Evolutionary conservation across 306 rosid genomes (phyloP).

Genomic region (Comarum palustre): DNA sequence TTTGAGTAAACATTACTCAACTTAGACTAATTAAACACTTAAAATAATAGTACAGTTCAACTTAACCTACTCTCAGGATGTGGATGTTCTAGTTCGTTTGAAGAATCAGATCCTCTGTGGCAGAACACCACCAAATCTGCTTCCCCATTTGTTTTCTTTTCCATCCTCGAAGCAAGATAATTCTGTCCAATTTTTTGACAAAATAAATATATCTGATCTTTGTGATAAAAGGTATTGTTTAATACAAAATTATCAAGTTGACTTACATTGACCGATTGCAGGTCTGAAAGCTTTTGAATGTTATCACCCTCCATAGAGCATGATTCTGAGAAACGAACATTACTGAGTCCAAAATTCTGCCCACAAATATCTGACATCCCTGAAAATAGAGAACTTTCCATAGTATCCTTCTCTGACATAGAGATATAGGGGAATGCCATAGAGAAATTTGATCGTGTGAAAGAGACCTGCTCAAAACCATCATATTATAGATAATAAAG

Average conservation of each 20-base stretch:
- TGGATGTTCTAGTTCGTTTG: conserved; percentile 34
- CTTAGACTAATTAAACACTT: conserved; percentile 8
- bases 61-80: conserved; percentile 63
- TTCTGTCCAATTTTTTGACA: conserved; percentile 45
- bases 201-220: conserved; percentile 31
- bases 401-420: conserved; percentile 56
- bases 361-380: conserved; percentile 80
- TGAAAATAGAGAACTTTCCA: conserved; percentile 59
- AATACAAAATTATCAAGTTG: conserved; percentile 23
- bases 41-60: conserved; percentile 12
- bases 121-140: conserved; percentile 76
- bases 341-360: conserved; percentile 48
- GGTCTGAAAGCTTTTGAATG: conserved; percentile 37
- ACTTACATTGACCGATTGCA: conserved; percentile 69
- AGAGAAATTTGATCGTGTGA: conserved; percentile 71
- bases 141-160: conserved; percentile 46
- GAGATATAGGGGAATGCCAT: conserved; percentile 88
- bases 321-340: conserved; percentile 54
- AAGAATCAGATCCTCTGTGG: conserved; percentile 45
- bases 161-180: conserved; percentile 61
- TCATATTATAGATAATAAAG: conserved; percentile 25
- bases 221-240: conserved; percentile 27
- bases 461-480: conserved; percentile 55
- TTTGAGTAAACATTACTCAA: conserved; percentile 4
- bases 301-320: conserved; percentile 54